Evolutionary conservation across 2,329 filamentous ascomycete genomes (phyloP), one percentile per base, ranked within the genome.

Genomic region (Ceratocystis ficicola): DNA sequence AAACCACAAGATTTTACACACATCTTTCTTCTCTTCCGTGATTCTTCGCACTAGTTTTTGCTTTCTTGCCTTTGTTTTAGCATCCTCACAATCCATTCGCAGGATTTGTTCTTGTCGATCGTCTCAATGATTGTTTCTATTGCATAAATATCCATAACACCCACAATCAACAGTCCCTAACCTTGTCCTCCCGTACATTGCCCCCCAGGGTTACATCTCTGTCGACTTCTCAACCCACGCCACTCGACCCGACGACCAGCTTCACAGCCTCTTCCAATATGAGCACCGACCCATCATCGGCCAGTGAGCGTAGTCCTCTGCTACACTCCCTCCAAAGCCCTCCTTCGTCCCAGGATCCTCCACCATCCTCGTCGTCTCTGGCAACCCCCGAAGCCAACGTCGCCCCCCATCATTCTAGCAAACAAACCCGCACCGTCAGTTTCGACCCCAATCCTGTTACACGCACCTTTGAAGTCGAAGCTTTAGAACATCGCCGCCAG

Each of bases 391-490:
- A 17, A 5, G 28, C 28, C 28, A 32, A 6, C 15, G 15, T 30
- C 55, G 20, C 7, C 30, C n/a, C 55, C 17, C 17, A 36, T 36
- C 20, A 74, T 77, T 36, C 63, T 17, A 67, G 3, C 10, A 79
- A 77, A 68, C 77, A 80, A 17, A 71, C 78, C 63, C 83, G 88
- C 69, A 88, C 80, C 70, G 89, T 93, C 71, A 91, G 88, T 15
- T 92, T 93, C 78, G 89, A 89, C 72, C 81, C 87, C 3, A 85
- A 86, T 69, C 83, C 84, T 46, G 81, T 85, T 59, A 79, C 82
- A n/a, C 80, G 81, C 69, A 85, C 83, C 20, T 81, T 86, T 71
- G 81, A 83, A 70, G 79, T 80, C 22, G 78, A 79, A 57, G 71
- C 77, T 65, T 64, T 68, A 62, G 69, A 70, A 62, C 68, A 73